Evolutionary conservation across 768 basidiomycete genomes (phyloP).

Genomic region (Auriscalpium vulgare): DNA sequence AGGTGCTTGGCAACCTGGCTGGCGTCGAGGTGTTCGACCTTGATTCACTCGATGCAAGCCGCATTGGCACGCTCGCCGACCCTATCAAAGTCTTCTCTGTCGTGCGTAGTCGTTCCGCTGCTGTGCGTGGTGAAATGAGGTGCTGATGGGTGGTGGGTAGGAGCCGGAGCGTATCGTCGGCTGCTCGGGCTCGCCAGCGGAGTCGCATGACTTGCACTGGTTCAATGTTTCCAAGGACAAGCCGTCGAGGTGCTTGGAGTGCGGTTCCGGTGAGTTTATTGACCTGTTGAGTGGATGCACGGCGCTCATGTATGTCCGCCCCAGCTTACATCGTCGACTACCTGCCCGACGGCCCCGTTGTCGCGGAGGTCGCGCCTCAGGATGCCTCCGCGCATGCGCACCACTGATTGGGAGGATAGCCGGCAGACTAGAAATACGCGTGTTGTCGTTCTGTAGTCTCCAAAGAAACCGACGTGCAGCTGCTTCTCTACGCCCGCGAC

Average conservation of each 20-base stretch:
- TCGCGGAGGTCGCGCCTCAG: slow-evolving; percentile 12
- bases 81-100: slow-evolving; percentile 84
- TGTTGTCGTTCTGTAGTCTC: too few species aligned
- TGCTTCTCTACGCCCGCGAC: too few species aligned
- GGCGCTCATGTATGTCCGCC: background rate
- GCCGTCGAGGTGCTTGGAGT: slow-evolving; percentile 81
- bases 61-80: slow-evolving; percentile 79
- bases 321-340: slow-evolving; percentile 66
- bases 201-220: slow-evolving; percentile 93
- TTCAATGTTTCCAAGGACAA: slow-evolving; percentile 59
- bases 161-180: slow-evolving; percentile 80
- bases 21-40: slow-evolving; percentile 88
- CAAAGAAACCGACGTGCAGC: too few species aligned
- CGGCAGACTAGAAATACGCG: too few species aligned
- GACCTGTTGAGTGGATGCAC: background rate
- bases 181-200: slow-evolving; percentile 91
- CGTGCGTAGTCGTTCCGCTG: slow-evolving; percentile 42
- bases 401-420: too few species aligned
- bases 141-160: slow-evolving; percentile 29
- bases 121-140: background rate
- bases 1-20: slow-evolving; percentile 81
- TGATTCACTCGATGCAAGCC: slow-evolving; percentile 73
- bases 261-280: slow-evolving; percentile 73
- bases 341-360: background rate
- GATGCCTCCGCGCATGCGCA: slow-evolving; percentile 8